These are phyloP conservation scores for Geotrichum histeridarum DNA, from an alignment of 1,139 yeast species.

Conservation along the genomic window DNA sequence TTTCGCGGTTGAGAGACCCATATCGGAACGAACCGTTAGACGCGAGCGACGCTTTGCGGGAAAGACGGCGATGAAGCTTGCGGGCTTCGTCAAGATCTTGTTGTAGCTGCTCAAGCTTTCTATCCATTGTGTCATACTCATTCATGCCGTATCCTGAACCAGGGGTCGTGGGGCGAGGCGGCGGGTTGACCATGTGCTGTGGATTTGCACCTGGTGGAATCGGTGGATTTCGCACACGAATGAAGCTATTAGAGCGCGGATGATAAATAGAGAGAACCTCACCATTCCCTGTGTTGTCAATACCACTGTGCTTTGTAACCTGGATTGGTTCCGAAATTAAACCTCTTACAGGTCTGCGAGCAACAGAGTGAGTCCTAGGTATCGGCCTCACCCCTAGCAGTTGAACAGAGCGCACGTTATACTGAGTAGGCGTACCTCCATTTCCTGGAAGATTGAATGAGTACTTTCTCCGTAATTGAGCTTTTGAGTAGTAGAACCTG, in stretches of 20 bases:
- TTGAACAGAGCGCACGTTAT: slow-evolving; percentile 11
- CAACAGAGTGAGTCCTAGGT: slow-evolving; percentile 3
- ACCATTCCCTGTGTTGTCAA: slow-evolving; percentile 9
- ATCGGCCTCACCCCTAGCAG: slow-evolving; percentile 10
- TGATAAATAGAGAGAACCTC: slow-evolving; percentile 12
- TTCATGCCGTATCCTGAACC: background rate
- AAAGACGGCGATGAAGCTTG: slow-evolving; percentile 6
- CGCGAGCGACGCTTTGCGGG: background rate
- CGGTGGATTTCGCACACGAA: slow-evolving; percentile 1
- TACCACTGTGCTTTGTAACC: slow-evolving; percentile 17
- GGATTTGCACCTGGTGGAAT: background rate
- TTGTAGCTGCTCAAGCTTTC: slow-evolving; percentile 13
- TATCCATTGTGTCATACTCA: slow-evolving; percentile 15
- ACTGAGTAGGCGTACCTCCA: slow-evolving; percentile 4
- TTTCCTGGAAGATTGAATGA: background rate
- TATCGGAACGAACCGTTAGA: background rate
- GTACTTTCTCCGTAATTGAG: slow-evolving; percentile 18
- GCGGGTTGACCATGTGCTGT: background rate
- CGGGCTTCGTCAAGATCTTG: slow-evolving; percentile 17
- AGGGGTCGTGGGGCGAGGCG: background rate
- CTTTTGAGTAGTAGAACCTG: slow-evolving; percentile 23
- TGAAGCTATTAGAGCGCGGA: background rate
- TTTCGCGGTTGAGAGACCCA: slow-evolving; percentile 1
- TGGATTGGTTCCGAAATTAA: slow-evolving; percentile 14
- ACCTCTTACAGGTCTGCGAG: background rate